A percentile compares a stretch with the other conserved stretches of the same genome.
These are phyloP conservation scores for Polyporus tsugae DNA, from an alignment of 1,284 basidiomycete genomes.

Conservation along the genomic window DNA sequence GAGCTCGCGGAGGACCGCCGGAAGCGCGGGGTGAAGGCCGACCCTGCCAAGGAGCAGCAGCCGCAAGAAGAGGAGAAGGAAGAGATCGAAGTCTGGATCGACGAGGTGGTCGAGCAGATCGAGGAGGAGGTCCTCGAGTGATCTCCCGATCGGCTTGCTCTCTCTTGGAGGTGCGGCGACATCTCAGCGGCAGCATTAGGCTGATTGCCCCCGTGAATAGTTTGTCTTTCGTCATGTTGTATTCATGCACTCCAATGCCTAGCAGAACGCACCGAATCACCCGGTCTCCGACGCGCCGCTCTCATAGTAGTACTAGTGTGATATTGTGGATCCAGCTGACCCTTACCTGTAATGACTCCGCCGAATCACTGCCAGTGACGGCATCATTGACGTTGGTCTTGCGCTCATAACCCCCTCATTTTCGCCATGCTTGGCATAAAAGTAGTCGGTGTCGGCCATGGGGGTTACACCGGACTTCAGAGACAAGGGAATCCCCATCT, in stretches of 20 bases:
- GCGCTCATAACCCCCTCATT: no score
- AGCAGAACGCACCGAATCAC: not conserved
- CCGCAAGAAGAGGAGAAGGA: conserved; percentile 73
- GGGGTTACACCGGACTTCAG: no score
- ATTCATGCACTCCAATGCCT: conserved; percentile 22
- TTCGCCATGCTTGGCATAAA: no score
- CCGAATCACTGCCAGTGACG: no score
- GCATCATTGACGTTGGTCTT: no score
- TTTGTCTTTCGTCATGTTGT: conserved; percentile 28
- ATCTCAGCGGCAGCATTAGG: conserved; percentile 12
- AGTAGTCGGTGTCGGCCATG: no score
- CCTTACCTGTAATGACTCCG: no score
- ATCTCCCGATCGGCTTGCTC: conserved; percentile 1
- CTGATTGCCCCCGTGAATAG: conserved; percentile 26
- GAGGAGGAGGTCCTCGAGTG: conserved; percentile 80
- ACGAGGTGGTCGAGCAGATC: conserved; percentile 90
- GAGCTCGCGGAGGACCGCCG: conserved; percentile 61
- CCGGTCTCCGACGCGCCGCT: not conserved
- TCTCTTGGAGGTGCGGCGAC: not conserved
- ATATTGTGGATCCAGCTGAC: not conserved
- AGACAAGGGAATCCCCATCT: no score
- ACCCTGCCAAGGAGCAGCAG: conserved; percentile 45
- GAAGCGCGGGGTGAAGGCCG: conserved; percentile 48
- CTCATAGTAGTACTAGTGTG: not conserved
- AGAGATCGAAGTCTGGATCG: conserved; percentile 90